Evolutionary conservation across 2,329 filamentous ascomycete species (phyloP), one percentile per base, ranked within the genome.

Genomic region (Trichoderma harzianum): DNA sequence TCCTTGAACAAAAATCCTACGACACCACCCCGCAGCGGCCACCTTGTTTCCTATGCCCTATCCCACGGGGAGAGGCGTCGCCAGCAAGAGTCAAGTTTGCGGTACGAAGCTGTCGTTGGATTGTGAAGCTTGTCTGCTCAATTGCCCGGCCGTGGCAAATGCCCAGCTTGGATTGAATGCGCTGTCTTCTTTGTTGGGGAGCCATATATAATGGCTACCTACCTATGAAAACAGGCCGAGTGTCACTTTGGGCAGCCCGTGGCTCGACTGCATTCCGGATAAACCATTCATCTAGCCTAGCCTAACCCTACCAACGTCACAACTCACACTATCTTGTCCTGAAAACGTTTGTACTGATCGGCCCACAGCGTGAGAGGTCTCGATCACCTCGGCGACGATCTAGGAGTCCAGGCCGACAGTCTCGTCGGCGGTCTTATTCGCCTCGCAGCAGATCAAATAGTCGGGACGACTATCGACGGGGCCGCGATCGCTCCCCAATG

Each of bases 401-500:
- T 79, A 92, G 94, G 84, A 97, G 93, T 85, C 93, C 92, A 77
- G 89, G 90, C 80, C 90, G 87, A 74, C 86, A 87, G 74, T 84
- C 88, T 79, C 89, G 88, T 79, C 92, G 92, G 79, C 91, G 92
- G 77, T 95, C 92, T 67, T 94, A 92, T 81, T 93, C 92, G 73
- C 91, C 92, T 74, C 91, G 92, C 79, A 93, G 90, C 84, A 91
- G 92, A 82, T 95, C 92, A 82, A 80, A 80, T 73, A 94, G 92
- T 82, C 88, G 90, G 83, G 91, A 92, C 86, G 91, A 93, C 77
- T 92, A 92, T 80, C 91, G 92, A 80, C 90, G 91, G 82, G 87
- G 86, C 79, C 91, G 81, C 88, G 92, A 87, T 82, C 92, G 93
- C 81, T 96, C 92, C 83, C 94, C 94, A 84, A 95, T 97, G 91